Conservation (phyloP, 2,329 filamentous ascomycete species). For the Calonectria pseudoreteaudii region DNA sequence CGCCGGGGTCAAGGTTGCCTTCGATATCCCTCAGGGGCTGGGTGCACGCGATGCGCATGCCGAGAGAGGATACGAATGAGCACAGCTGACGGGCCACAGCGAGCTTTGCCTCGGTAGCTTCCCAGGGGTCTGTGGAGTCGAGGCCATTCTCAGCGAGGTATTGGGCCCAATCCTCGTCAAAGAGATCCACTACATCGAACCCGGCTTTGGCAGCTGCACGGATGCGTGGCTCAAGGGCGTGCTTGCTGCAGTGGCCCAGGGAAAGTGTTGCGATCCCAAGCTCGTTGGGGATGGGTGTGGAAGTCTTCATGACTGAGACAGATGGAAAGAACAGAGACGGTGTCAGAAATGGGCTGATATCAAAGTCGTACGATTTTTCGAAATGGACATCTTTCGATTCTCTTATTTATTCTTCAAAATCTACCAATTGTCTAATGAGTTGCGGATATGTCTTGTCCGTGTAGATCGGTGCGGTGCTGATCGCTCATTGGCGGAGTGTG, state of each 20-base stretch:
- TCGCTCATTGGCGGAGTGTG: slow-evolving; percentile 28
- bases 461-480: not conserved
- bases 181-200: slow-evolving; percentile 29
- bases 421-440: not conserved
- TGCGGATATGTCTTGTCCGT: not conserved
- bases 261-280: slow-evolving; percentile 30
- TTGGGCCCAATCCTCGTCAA: slow-evolving; percentile 29
- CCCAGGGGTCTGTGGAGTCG: slow-evolving; percentile 27
- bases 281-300: slow-evolving; percentile 17
- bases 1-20: slow-evolving; percentile 17
- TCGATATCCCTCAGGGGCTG: slow-evolving; percentile 29
- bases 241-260: slow-evolving; percentile 24
- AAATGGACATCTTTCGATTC: not conserved
- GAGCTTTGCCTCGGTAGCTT: slow-evolving; percentile 25
- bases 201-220: slow-evolving; percentile 21
- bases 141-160: slow-evolving; percentile 29
- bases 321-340: not conserved
- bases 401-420: not conserved
- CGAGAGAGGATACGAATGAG: slow-evolving; percentile 11
- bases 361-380: slow-evolving; percentile 11
- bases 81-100: slow-evolving; percentile 17
- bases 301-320: slow-evolving; percentile 8
- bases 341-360: not conserved
- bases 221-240: slow-evolving; percentile 20
- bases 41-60: slow-evolving; percentile 30